Conservation (phyloP, 2,329 filamentous ascomycete species). For the Aspergillus ruber region DNA sequence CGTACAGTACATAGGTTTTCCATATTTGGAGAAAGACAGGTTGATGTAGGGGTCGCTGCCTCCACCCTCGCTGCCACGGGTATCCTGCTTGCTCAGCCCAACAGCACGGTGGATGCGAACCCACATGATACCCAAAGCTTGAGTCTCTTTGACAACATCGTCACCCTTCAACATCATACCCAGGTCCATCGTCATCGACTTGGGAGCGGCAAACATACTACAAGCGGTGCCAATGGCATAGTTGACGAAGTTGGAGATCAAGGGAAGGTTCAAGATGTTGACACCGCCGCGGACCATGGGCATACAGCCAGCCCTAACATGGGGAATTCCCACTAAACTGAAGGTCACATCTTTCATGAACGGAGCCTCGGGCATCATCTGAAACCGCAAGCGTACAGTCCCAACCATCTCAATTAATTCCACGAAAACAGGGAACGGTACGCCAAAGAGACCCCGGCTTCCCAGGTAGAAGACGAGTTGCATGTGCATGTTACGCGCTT, state of each 20-base stretch:
- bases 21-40: constrained; percentile 89
- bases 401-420: constrained; percentile 87
- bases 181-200: constrained; percentile 87
- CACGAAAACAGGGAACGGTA: constrained; percentile 80
- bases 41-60: constrained; percentile 96
- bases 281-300: constrained; percentile 88
- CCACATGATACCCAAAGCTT: constrained; percentile 84
- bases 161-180: constrained; percentile 87
- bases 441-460: constrained; percentile 78
- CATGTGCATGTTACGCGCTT: constrained; percentile 95
- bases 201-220: constrained; percentile 88
- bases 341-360: constrained; percentile 90
- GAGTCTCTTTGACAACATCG: constrained; percentile 77
- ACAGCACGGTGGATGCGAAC: constrained; percentile 83
- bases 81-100: constrained; percentile 87
- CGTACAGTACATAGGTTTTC: constrained; percentile 96
- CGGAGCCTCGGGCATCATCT: constrained; percentile 82
- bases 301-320: constrained; percentile 80
- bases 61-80: constrained; percentile 71
- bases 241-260: constrained; percentile 96
- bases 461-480: constrained; percentile 91
- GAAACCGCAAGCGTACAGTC: constrained; percentile 73
- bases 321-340: constrained; percentile 88
- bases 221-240: constrained; percentile 84
- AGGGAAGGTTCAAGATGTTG: constrained; percentile 82